Evolutionary conservation across 805 yeast genomes (phyloP).

Genomic region (Yamadazyma kitorensis): DNA sequence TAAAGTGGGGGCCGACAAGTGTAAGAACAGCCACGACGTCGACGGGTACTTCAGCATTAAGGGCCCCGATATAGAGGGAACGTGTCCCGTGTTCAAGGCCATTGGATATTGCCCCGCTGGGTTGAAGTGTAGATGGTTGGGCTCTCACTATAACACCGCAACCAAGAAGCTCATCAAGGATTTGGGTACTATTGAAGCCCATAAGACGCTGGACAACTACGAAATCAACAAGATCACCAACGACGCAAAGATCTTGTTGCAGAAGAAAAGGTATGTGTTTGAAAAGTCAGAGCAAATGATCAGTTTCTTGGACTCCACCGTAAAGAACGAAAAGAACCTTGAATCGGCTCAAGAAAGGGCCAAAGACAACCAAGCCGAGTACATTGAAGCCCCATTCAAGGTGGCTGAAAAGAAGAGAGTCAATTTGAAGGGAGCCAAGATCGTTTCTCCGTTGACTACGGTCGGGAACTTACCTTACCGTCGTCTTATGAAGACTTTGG

Average conservation of each 20-base stretch:
- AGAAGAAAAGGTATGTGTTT: conserved; percentile 61
- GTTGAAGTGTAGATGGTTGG: conserved; percentile 86
- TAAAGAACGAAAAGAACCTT: conserved; percentile 40
- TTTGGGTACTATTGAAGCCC: conserved; percentile 33
- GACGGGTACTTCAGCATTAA: conserved; percentile 61
- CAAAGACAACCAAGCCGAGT: conserved; percentile 45
- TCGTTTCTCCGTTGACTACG: conserved; percentile 93
- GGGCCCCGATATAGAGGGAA: conserved; percentile 68
- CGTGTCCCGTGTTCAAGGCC: conserved; percentile 79
- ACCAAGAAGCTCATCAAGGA: conserved; percentile 45
- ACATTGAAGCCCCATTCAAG: conserved; percentile 72
- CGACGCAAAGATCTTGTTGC: conserved; percentile 46
- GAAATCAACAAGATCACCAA: conserved; percentile 65
- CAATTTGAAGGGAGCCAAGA: conserved; percentile 69
- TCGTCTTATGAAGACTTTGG: conserved; percentile 82
- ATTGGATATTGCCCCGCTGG: conserved; percentile 94
- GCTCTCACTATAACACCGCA: conserved; percentile 59
- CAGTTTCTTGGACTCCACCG: conserved; percentile 62
- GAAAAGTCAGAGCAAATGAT: conserved; percentile 55
- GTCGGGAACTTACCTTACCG: conserved; percentile 97
- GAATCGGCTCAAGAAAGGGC: conserved; percentile 27
- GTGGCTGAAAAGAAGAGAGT: conserved; percentile 79
- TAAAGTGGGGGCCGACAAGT: conserved; percentile 63
- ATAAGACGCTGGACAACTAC: conserved; percentile 32
- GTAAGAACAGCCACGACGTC: conserved; percentile 78